phyloP scores from a whole-genome alignment of 192 early-diverging fungal species.

The Coemansia erecta region DNA sequence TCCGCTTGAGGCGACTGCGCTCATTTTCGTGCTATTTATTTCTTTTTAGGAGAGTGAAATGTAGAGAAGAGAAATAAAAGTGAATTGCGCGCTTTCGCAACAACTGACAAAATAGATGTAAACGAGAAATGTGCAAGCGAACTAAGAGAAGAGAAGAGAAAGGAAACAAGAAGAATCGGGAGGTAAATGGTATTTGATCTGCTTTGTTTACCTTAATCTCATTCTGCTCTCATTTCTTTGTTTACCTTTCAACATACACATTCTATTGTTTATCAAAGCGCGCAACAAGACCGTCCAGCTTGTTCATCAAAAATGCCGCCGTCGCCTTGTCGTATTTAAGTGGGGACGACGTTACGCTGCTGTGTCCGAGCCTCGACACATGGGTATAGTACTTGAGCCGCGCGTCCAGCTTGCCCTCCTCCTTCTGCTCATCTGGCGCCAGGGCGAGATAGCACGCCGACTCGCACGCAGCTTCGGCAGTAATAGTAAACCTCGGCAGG shows the following conservation, averaged over 20 bases:
- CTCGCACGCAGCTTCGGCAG: conserved; percentile 16
- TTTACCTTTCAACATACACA: too few relatives aligned
- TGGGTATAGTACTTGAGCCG: conserved; percentile 39
- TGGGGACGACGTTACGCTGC: conserved; percentile 20
- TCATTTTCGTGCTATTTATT: too few relatives aligned
- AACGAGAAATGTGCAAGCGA: too few relatives aligned
- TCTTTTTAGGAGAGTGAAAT: too few relatives aligned
- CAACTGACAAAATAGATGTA: too few relatives aligned
- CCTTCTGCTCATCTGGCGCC: background rate
- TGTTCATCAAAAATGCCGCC: conserved; percentile 16
- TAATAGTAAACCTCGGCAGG: conserved; percentile 33
- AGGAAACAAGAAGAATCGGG: background rate
- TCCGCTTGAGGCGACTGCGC: background rate
- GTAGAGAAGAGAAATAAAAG: background rate
- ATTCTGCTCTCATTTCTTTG: too few relatives aligned
- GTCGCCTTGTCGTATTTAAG: conserved; percentile 2
- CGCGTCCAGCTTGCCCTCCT: conserved; percentile 23
- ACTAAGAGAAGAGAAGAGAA: background rate
- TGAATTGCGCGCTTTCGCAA: background rate
- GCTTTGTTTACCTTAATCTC: background rate
- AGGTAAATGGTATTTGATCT: background rate
- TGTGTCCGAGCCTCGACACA: conserved; percentile 15
- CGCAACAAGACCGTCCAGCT: conserved; percentile 22
- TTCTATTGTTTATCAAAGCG: conserved; percentile 4
- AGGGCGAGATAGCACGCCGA: conserved; percentile 16